phyloP scores from a whole-genome alignment of 2,329 filamentous ascomycete species.

The Teratosphaeria zuluensis region DNA sequence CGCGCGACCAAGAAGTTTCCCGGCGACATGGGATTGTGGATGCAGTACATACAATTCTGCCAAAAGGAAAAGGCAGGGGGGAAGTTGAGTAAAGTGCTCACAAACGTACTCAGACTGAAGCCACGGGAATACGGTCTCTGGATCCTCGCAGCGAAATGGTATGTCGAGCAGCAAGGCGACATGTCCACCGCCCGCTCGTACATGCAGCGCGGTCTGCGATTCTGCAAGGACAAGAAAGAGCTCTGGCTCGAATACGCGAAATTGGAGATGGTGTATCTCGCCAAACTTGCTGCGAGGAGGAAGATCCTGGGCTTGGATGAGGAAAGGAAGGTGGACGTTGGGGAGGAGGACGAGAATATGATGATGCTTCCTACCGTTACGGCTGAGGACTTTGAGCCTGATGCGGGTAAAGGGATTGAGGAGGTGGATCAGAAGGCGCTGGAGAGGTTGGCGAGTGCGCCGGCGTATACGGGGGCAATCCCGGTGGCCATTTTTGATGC shows the following conservation, averaged over 20 bases:
- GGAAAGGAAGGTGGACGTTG: constrained; percentile 31
- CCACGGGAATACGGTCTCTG: constrained; percentile 75
- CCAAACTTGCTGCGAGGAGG: constrained; percentile 66
- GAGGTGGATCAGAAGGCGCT: constrained; percentile 46
- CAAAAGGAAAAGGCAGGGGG: constrained; percentile 54
- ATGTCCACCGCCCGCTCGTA: constrained; percentile 77
- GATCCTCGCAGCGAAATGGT: constrained; percentile 70
- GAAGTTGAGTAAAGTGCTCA: constrained; percentile 51
- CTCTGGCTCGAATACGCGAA: constrained; percentile 88
- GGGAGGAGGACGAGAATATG: constrained; percentile 41
- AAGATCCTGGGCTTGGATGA: constrained; percentile 55
- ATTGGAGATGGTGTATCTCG: constrained; percentile 86
- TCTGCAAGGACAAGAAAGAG: constrained; percentile 64
- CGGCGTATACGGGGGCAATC: constrained; percentile 85
- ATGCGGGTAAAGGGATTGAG: constrained; percentile 39
- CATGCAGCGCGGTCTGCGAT: constrained; percentile 81
- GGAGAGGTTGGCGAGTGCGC: constrained; percentile 58
- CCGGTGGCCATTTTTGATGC: constrained; percentile 86
- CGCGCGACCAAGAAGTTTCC: constrained; percentile 77
- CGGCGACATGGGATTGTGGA: constrained; percentile 73
- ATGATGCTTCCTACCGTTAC: constrained; percentile 51
- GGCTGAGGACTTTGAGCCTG: constrained; percentile 52
- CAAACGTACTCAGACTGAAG: constrained; percentile 69
- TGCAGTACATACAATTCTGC: constrained; percentile 78
- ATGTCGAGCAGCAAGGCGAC: constrained; percentile 70